Evolutionary conservation across 108 stramenopile genomes (phyloP), one percentile per base, ranked within the genome.

Genomic region (Conticribra weissflogii): DNA sequence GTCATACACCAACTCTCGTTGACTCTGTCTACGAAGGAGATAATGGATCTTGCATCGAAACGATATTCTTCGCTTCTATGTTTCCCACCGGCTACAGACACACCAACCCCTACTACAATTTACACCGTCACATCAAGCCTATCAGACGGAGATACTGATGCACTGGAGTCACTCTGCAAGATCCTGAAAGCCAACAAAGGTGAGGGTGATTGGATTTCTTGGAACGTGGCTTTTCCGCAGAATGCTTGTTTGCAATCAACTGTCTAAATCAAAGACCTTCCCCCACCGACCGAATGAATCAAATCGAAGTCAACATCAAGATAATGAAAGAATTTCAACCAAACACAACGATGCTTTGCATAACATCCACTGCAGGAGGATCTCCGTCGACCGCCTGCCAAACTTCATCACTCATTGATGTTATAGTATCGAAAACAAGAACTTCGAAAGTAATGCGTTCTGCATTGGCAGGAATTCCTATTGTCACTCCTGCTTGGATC

Each of bases 361-460:
- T 93, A 45, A 76, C 85, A 21, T 79, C 88, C 0, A 58, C 76
- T 36, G 67, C 73, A 19, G 41, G 64, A 22, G n/a, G 3, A 21
- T 18, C 25, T 14, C 53, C 49, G 36, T 29, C 14, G 25, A 30
- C 70, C 18, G 46, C 5, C 23, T 54, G 65, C 63, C n/a, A 52
- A 66, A 14, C 29, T 32, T 41, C 36, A 41, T 41, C 25, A 21
- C 54, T 54, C 28, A 27, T 24, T 0, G 68, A 86, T 76, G 51
- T n/a, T n/a, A n/a, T 73, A 16, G 62, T 64, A 2, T 79, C 88
- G 12, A 65, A 66, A 31, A 52, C 79, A 21, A 76, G 93, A 8
- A 91, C 93, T 16, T 61, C 88, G 56, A 94, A 94, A 68, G 85
- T 75, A n/a, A 90, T 94, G 90, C 64, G 78, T 63, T 81, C 87